Evolutionary conservation across 2,329 filamentous ascomycete species (phyloP).

Genomic region (Cladosporium velox): DNA sequence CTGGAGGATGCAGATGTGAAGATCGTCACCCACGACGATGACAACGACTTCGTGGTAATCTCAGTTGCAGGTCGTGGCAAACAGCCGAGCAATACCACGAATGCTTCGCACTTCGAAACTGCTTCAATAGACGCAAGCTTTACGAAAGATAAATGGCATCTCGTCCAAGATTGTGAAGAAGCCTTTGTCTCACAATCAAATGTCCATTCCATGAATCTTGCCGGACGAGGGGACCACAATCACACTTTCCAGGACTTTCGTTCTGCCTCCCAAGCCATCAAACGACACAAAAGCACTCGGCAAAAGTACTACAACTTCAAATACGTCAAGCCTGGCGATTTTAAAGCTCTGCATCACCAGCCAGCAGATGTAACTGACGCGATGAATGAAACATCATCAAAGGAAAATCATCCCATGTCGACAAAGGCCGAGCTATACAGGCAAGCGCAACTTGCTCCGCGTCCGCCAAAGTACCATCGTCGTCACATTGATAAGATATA

Average conservation of each 20-base stretch:
- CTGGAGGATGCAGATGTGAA: not conserved
- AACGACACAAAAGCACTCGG: not conserved
- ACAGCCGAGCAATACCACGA: too few relatives aligned
- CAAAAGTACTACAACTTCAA: slow-evolving; percentile 1
- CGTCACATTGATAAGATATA: not conserved
- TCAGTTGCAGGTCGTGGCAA: not conserved
- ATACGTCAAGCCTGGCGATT: not conserved
- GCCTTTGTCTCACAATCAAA: not conserved
- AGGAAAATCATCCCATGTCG: not conserved
- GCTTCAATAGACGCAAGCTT: not conserved
- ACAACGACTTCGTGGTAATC: not conserved
- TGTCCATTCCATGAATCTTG: not conserved
- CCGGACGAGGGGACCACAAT: not conserved
- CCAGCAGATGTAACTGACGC: not conserved
- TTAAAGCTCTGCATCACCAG: not conserved
- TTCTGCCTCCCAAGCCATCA: not conserved
- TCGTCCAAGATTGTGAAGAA: not conserved
- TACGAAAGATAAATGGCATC: not conserved
- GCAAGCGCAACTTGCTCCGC: not conserved
- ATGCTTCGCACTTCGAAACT: not conserved
- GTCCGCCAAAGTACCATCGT: not conserved
- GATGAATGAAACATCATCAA: not conserved
- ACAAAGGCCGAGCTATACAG: not conserved
- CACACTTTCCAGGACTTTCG: not conserved
- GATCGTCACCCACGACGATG: not conserved